Conservation (phyloP, 139 green algal genomes). For the Chlamydomonas asymmetrica region DNA sequence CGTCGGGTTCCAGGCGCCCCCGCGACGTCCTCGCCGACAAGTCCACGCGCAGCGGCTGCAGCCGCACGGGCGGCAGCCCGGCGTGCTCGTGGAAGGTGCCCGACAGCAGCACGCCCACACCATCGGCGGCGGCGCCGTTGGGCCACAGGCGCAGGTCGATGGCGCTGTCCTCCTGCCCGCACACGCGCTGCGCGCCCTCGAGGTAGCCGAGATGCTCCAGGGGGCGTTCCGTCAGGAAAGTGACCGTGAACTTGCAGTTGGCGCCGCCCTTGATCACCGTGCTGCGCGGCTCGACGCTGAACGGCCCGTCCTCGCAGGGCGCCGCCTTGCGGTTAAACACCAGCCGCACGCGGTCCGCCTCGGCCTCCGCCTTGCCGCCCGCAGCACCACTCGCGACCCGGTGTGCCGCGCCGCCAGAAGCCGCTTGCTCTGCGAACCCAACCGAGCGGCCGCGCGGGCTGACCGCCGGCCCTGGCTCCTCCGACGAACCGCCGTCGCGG, state of each 20-base stretch:
- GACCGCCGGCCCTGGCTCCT: too few species aligned
- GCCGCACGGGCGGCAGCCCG: constrained; percentile 33
- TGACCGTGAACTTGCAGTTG: constrained; percentile 29
- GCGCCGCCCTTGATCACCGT: constrained; percentile 28
- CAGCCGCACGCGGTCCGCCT: neutral
- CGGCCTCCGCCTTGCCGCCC: neutral
- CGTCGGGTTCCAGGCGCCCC: constrained; percentile 38
- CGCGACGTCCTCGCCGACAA: constrained; percentile 14
- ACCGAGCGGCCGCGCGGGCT: too few species aligned
- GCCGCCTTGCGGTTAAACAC: too few species aligned
- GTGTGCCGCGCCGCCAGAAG: constrained; percentile 5
- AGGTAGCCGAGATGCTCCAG: constrained; percentile 32
- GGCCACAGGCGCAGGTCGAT: constrained; percentile 31
- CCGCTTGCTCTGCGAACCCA: too few species aligned
- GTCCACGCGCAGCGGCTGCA: constrained; percentile 46
- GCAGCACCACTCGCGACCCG: neutral
- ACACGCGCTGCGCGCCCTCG: constrained; percentile 30
- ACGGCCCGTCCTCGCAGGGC: constrained; percentile 11
- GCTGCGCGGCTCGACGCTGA: constrained; percentile 1
- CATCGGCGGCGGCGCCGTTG: constrained; percentile 13
- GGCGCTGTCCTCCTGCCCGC: neutral
- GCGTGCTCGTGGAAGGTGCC: constrained; percentile 51
- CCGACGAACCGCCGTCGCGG: too few species aligned
- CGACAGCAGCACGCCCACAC: constrained; percentile 28
- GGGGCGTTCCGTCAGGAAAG: constrained; percentile 21